Evolutionary conservation across 208 protist species (phyloP).

Genomic region (Acanthamoeba triangularis): DNA sequence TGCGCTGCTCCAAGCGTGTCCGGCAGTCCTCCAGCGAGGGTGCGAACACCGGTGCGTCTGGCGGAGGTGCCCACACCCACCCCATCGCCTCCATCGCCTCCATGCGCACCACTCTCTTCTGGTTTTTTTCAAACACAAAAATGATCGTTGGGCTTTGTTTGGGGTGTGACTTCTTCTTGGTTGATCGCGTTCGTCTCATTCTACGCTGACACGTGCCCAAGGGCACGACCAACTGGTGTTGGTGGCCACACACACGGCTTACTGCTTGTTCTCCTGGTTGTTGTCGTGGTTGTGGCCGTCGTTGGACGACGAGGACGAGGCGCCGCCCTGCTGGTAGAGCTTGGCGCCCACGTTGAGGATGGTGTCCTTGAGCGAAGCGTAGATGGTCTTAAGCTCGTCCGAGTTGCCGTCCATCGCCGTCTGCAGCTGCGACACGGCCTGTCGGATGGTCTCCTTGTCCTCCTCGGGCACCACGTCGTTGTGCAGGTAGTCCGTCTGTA

Average conservation of each 20-base stretch:
- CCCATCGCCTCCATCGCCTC: neutral
- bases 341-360: slow-evolving; percentile 71
- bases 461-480: slow-evolving; percentile 62
- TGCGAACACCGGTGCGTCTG: neutral
- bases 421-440: slow-evolving; percentile 41
- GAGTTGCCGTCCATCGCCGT: slow-evolving; percentile 28
- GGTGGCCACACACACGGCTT: too few relatives aligned
- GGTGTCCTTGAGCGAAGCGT: slow-evolving; percentile 56
- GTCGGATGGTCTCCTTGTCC: slow-evolving; percentile 58
- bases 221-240: too few relatives aligned
- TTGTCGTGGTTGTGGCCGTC: slow-evolving; percentile 2
- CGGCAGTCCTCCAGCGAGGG: neutral
- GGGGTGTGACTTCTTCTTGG: neutral
- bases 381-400: slow-evolving; percentile 60
- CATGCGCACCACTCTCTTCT: neutral
- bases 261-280: neutral
- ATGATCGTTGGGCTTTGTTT: too few relatives aligned
- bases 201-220: too few relatives aligned
- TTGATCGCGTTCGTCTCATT: too few relatives aligned
- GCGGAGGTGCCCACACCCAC: slow-evolving; percentile 8
- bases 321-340: slow-evolving; percentile 60
- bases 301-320: slow-evolving; percentile 12
- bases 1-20: neutral
- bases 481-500: slow-evolving; percentile 62
- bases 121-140: too few relatives aligned